These are phyloP conservation scores for Aspergillus chevalieri DNA, from an alignment of 2,329 filamentous ascomycete species.

Conservation along the genomic window DNA sequence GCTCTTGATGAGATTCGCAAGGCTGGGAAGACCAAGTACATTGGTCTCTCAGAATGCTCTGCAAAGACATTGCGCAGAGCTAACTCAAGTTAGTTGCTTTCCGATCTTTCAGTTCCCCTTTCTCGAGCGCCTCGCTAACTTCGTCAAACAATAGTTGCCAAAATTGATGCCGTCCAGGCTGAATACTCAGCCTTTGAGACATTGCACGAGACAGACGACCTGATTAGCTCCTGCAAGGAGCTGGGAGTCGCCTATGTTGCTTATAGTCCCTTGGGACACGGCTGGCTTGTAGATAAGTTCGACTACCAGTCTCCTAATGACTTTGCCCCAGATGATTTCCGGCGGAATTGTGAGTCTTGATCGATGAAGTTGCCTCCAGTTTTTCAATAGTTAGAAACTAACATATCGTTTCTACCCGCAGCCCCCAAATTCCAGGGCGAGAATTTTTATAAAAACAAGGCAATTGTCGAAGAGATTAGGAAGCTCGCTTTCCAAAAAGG, in stretches of 20 bases:
- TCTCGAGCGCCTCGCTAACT: slow-evolving; percentile 1
- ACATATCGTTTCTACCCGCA: slow-evolving; percentile 3
- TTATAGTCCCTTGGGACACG: slow-evolving; percentile 44
- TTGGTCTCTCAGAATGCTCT: slow-evolving; percentile 45
- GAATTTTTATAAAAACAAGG: slow-evolving; percentile 41
- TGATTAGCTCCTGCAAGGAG: slow-evolving; percentile 40
- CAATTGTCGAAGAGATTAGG: slow-evolving; percentile 39
- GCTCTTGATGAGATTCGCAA: slow-evolving; percentile 44
- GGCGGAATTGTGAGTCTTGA: slow-evolving; percentile 28
- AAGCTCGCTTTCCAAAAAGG: slow-evolving; percentile 32
- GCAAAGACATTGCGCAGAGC: slow-evolving; percentile 41
- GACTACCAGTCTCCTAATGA: slow-evolving; percentile 41
- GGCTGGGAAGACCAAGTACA: slow-evolving; percentile 45
- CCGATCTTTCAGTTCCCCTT: not conserved
- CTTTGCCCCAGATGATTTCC: slow-evolving; percentile 40
- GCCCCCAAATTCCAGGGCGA: slow-evolving; percentile 36
- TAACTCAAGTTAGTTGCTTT: slow-evolving; percentile 32
- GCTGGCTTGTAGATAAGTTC: slow-evolving; percentile 44
- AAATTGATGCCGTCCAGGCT: slow-evolving; percentile 43
- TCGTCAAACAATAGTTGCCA: slow-evolving; percentile 33
- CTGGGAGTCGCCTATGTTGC: slow-evolving; percentile 41
- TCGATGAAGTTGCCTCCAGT: not conserved
- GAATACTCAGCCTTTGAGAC: slow-evolving; percentile 44
- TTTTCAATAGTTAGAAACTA: not conserved
- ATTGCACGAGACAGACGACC: slow-evolving; percentile 34